Conservation (phyloP, 345 rosid genomes). For the Microthlaspi erraticum region DNA sequence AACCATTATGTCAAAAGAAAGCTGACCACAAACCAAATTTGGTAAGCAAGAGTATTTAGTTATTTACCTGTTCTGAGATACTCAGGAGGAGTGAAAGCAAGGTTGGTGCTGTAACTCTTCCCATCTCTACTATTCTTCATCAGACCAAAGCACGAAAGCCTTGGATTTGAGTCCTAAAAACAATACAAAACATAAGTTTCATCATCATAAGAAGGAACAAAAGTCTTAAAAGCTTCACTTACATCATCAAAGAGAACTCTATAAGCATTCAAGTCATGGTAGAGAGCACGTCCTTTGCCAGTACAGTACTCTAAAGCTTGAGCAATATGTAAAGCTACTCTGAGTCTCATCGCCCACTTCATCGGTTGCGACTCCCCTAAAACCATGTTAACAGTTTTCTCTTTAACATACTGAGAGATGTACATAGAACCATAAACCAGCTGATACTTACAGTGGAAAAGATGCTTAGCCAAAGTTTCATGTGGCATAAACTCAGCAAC, state of each 20-base stretch:
- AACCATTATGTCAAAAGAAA: not conserved
- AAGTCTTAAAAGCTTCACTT: constrained; percentile 23
- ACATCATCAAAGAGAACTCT: constrained; percentile 92
- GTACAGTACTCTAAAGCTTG: constrained; percentile 93
- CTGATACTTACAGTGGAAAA: constrained; percentile 79
- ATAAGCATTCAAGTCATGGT: constrained; percentile 95
- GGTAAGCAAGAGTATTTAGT: constrained; percentile 1
- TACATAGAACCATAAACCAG: not conserved
- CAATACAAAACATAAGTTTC: too few relatives aligned
- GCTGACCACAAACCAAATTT: not conserved
- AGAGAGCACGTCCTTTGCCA: constrained; percentile 84
- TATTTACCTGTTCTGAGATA: constrained; percentile 82
- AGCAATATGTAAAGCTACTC: constrained; percentile 92
- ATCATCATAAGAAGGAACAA: too few relatives aligned
- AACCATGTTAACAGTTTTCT: constrained; percentile 11
- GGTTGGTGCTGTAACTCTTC: constrained; percentile 90
- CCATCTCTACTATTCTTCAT: constrained; percentile 98
- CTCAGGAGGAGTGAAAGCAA: constrained; percentile 97
- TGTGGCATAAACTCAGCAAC: constrained; percentile 92
- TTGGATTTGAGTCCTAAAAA: constrained; percentile 84
- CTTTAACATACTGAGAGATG: not conserved
- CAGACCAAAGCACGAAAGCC: constrained; percentile 90
- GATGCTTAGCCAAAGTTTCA: constrained; percentile 93
- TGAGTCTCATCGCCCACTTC: constrained; percentile 95
- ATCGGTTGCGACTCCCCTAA: constrained; percentile 94